Conservation (phyloP, 2,329 filamentous ascomycete genomes). For the Zasmidium citrigriseum region DNA sequence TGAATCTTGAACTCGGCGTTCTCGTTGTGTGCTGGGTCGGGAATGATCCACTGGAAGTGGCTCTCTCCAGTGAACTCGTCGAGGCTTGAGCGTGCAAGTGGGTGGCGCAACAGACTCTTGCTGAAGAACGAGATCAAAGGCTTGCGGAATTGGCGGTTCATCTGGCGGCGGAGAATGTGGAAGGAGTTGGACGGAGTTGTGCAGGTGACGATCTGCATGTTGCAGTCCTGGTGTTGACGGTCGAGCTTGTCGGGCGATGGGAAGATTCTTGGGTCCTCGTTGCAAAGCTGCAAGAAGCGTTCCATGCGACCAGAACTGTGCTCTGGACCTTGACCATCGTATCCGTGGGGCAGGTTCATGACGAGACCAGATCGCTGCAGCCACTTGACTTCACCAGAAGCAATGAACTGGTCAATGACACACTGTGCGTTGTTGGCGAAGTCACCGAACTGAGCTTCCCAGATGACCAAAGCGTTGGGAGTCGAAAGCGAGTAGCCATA, state of each 20-base stretch:
- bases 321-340: conserved; percentile 96
- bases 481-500: conserved; percentile 98
- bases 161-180: conserved; percentile 93
- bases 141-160: conserved; percentile 99
- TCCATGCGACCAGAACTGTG: conserved; percentile 97
- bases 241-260: conserved; percentile 85
- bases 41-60: conserved; percentile 96
- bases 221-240: conserved; percentile 98
- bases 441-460: conserved; percentile 99
- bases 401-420: conserved; percentile 98
- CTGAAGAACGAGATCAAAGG: conserved; percentile 98
- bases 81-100: conserved; percentile 82
- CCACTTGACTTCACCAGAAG: conserved; percentile 97
- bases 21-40: conserved; percentile 79
- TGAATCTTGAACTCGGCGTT: conserved; percentile 64
- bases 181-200: conserved; percentile 96
- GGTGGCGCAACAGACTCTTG: conserved; percentile 93
- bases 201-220: conserved; percentile 98
- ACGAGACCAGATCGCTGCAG: conserved; percentile 96
- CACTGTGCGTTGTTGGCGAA: conserved; percentile 99
- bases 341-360: conserved; percentile 94
- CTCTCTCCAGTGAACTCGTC: conserved; percentile 90
- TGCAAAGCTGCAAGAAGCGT: conserved; percentile 94
- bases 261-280: conserved; percentile 94
- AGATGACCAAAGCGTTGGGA: conserved; percentile 96